Evolutionary conservation across 2,329 filamentous ascomycete species (phyloP), one percentile per base, ranked within the genome.

Genomic region (Colletotrichum sojae): DNA sequence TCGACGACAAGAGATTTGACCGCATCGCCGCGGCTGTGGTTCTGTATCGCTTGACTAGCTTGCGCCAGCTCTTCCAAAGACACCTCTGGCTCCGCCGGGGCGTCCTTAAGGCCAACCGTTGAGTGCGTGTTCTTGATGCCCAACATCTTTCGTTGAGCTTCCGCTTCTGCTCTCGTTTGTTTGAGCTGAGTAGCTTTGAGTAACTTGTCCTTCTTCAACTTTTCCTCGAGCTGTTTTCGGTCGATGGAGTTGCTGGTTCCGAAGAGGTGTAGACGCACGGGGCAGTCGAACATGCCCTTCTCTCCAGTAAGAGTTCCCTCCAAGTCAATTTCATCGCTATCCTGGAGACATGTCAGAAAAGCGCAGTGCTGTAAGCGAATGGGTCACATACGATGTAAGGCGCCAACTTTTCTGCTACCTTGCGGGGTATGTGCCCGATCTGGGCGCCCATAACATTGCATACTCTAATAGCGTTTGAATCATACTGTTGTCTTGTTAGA

Each of bases 341-440:
- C 91, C 83, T 85, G 52, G 75, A 74, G 25, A 76, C 49, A 72
- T 75, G 39, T 71, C 53, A 25, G 9, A 20, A 13, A 2, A 10
- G 31, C 15, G 36, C 16, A 20, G 20, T 22, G 12, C 6, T 45
- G 3, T 2, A 51, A 18, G n/a, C 9, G 12, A n/a, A 6, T 39
- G 15, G 74, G 83, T 74, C 78, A 91, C 31, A 8, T 36, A 36
- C 90, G 76, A 97, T 85, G 76, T 93, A 94, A 2, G 86, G 88
- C 0, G 93, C 90, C 61, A 97, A 81, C 78, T 92, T 95, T n/a
- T 84, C 81, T 1, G 90, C 93, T 22, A 94, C 76, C 1, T 80
- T 83, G 13, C 89, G 84, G 6, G 92, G 91, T 48, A 97, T 83
- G 78, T 97, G 94, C 1, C 94, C 94, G 73, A 97, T 93, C 75